Percentiles rank a stretch among this genome's conserved stretches.
Evolutionary conservation across 176 grass and related monocot genomes (phyloP).

Genomic region (Oropetium thomaeum): DNA sequence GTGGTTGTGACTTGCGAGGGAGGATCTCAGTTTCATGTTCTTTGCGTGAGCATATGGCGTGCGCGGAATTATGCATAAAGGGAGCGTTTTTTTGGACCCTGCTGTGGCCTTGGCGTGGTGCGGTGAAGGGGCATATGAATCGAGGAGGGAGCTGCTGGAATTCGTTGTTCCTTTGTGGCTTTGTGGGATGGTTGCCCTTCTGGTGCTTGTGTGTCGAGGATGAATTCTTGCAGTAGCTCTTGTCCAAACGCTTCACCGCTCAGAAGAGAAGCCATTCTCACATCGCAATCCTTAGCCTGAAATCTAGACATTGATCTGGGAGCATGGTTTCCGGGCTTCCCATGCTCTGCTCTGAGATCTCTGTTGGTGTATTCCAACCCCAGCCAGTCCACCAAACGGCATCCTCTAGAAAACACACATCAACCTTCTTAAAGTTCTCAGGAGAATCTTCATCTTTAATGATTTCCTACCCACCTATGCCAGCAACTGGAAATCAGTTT

Average conservation of each 20-base stretch:
- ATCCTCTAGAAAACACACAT: not conserved
- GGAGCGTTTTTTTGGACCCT: not conserved
- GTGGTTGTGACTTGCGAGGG: not conserved
- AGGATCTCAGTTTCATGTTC: conserved; percentile 3
- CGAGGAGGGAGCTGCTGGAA: not conserved
- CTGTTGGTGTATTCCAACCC: not conserved
- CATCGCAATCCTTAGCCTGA: not conserved
- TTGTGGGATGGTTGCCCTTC: conserved; percentile 12
- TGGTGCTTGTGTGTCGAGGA: conserved; percentile 19
- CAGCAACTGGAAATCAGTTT: not conserved
- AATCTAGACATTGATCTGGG: not conserved
- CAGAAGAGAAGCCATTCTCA: conserved; percentile 1
- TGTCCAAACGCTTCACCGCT: conserved; percentile 3
- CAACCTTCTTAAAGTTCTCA: not conserved
- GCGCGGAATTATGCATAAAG: conserved; percentile 23
- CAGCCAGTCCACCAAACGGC: not conserved
- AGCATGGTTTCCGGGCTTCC: conserved; percentile 6
- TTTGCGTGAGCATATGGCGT: conserved; percentile 31
- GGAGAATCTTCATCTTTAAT: conserved; percentile 12
- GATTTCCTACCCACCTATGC: not conserved
- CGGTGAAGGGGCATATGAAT: not conserved
- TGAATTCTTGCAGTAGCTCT: not conserved
- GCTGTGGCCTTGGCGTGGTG: conserved; percentile 8
- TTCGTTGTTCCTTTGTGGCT: conserved; percentile 19
- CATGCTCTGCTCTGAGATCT: conserved; percentile 5